Conservation (phyloP, 139 green algal species). For the Chlorella vulgaris region DNA sequence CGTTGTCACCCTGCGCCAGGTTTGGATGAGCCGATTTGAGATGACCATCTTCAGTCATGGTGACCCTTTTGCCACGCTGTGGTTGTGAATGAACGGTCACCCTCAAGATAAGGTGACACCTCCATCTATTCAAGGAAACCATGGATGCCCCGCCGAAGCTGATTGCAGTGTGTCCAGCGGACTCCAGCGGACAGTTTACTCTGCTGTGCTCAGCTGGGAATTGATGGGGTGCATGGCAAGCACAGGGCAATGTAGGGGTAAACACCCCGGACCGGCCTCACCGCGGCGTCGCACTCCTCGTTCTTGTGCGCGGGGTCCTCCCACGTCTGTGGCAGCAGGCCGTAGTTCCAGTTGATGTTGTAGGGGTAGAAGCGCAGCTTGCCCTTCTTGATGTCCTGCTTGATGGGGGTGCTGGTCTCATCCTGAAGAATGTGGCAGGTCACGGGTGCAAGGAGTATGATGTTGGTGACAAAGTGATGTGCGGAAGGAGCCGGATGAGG, state of each 20-base stretch:
- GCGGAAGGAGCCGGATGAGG: too few species aligned
- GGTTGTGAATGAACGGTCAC: too few species aligned
- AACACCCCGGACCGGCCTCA: slow-evolving; percentile 22
- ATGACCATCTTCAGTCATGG: neutral
- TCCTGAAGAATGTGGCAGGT: too few species aligned
- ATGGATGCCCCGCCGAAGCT: too few species aligned
- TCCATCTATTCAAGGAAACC: too few species aligned
- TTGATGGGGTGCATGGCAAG: neutral
- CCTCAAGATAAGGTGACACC: too few species aligned
- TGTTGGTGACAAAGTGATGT: neutral
- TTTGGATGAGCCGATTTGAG: too few species aligned
- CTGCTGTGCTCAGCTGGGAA: too few species aligned
- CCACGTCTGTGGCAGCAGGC: slow-evolving; percentile 98
- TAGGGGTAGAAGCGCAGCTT: slow-evolving; percentile 99
- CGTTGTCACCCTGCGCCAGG: slow-evolving; percentile 89
- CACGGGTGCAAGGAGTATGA: neutral
- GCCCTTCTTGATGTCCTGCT: slow-evolving; percentile 99
- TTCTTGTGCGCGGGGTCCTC: slow-evolving; percentile 86
- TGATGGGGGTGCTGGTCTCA: slow-evolving; percentile 95
- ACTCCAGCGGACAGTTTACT: too few species aligned
- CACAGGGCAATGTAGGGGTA: neutral
- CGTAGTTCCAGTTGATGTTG: slow-evolving; percentile 99
- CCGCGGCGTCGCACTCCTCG: slow-evolving; percentile 60
- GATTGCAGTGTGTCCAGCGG: too few species aligned
- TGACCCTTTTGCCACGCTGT: too few species aligned